These are phyloP conservation scores for Cinnamomum micranthum DNA, from an alignment of 164 flowering plant genomes.

Conservation along the genomic window DNA sequence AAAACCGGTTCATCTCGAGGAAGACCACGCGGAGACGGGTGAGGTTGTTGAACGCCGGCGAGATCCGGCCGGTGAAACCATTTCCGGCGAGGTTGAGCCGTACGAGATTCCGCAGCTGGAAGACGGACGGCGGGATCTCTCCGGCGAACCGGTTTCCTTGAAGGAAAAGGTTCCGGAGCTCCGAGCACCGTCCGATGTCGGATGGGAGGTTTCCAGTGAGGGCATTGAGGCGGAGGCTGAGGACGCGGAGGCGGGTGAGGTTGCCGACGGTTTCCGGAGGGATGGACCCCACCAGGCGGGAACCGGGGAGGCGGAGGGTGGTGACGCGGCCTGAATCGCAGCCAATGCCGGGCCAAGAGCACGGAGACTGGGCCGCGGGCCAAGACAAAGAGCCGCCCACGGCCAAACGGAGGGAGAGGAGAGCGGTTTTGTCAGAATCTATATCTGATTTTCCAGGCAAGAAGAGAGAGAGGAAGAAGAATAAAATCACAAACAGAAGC, in stretches of 20 bases:
- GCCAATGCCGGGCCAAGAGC: conserved; percentile 57
- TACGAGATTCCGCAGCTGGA: conserved; percentile 41
- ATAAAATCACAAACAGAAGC: too few relatives aligned
- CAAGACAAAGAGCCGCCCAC: conserved; percentile 52
- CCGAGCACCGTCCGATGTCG: conserved; percentile 44
- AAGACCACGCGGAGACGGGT: conserved; percentile 48
- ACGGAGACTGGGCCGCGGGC: conserved; percentile 41
- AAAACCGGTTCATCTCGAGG: conserved; percentile 48
- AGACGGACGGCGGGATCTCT: conserved; percentile 47
- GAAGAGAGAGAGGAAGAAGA: conserved; percentile 11
- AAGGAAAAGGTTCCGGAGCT: conserved; percentile 57
- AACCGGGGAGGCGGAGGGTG: conserved; percentile 65
- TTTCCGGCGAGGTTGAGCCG: conserved; percentile 63
- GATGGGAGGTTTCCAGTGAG: conserved; percentile 59
- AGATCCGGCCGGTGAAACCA: conserved; percentile 60
- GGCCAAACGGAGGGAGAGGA: conserved; percentile 53
- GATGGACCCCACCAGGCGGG: conserved; percentile 47
- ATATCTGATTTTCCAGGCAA: conserved; percentile 39
- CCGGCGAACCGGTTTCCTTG: conserved; percentile 71
- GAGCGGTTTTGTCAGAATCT: conserved; percentile 47
- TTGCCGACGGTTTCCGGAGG: conserved; percentile 54
- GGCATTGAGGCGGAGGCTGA: conserved; percentile 68
- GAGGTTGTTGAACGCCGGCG: conserved; percentile 43
- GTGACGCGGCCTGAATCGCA: conserved; percentile 52
- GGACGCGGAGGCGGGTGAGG: conserved; percentile 49